These are phyloP conservation scores for Debaryomyces tyrocola DNA, from an alignment of 805 yeast species.

Conservation along the genomic window DNA sequence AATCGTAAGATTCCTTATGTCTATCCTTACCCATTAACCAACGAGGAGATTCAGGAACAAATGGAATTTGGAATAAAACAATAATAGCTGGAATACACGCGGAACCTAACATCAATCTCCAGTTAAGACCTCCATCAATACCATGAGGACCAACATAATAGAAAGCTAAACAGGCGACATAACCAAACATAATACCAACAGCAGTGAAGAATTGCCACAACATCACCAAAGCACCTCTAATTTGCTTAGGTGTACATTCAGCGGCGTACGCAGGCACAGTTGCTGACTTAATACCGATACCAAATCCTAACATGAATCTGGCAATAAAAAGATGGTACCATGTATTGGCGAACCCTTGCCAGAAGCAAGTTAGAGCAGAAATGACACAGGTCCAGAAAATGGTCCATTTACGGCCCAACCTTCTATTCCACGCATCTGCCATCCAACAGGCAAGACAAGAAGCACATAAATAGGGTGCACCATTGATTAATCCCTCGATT, in stretches of 20 bases:
- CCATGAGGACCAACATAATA: slow-evolving; percentile 50
- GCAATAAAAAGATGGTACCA: slow-evolving; percentile 64
- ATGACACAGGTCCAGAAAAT: slow-evolving; percentile 60
- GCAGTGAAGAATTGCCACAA: slow-evolving; percentile 79
- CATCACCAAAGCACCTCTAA: slow-evolving; percentile 68
- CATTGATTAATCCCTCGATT: slow-evolving; percentile 60
- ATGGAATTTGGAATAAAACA: slow-evolving; percentile 48
- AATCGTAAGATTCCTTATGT: slow-evolving; percentile 48
- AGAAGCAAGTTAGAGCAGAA: slow-evolving; percentile 60
- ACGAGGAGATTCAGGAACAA: slow-evolving; percentile 70
- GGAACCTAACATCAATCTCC: slow-evolving; percentile 67
- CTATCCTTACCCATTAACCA: slow-evolving; percentile 60
- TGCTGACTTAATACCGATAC: slow-evolving; percentile 66
- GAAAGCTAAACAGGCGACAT: slow-evolving; percentile 58
- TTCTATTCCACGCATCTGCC: slow-evolving; percentile 50
- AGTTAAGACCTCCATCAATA: slow-evolving; percentile 49
- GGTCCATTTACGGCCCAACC: slow-evolving; percentile 59
- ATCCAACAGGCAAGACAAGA: slow-evolving; percentile 62
- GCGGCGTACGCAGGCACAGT: slow-evolving; percentile 70
- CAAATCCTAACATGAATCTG: slow-evolving; percentile 56
- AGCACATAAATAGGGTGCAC: slow-evolving; percentile 66
- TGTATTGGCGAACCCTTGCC: slow-evolving; percentile 65
- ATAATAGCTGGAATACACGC: slow-evolving; percentile 58
- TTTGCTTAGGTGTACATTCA: slow-evolving; percentile 56
- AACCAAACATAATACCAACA: slow-evolving; percentile 69